Conservation (phyloP, 148 eudicot genomes). For the Rhododendron ovatum region DNA sequence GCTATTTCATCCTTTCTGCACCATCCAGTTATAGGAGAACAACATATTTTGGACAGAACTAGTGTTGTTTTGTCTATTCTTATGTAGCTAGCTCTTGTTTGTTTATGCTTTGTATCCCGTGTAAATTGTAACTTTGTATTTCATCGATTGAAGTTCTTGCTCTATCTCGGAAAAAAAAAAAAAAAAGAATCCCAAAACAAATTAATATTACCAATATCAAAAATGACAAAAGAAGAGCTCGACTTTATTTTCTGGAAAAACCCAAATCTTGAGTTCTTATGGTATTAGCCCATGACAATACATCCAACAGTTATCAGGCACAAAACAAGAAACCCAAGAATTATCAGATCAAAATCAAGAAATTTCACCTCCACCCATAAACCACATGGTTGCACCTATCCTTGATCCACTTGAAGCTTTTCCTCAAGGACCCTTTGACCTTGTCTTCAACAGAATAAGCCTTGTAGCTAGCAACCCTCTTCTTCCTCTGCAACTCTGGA, state of each 20-base stretch:
- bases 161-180: too few relatives aligned
- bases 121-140: too few relatives aligned
- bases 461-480: slow-evolving; percentile 76
- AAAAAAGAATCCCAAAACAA: not conserved
- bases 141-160: too few relatives aligned
- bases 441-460: slow-evolving; percentile 65
- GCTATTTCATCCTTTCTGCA: too few relatives aligned
- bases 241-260: not conserved
- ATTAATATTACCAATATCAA: not conserved
- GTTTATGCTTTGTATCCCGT: too few relatives aligned
- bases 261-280: slow-evolving; percentile 2
- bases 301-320: not conserved
- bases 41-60: too few relatives aligned
- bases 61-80: too few relatives aligned
- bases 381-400: slow-evolving; percentile 34
- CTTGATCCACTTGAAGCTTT: slow-evolving; percentile 69
- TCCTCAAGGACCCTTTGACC: slow-evolving; percentile 72
- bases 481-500: slow-evolving; percentile 80
- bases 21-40: too few relatives aligned
- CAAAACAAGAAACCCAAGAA: not conserved
- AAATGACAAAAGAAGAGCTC: not conserved
- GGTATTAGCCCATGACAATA: not conserved
- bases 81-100: too few relatives aligned
- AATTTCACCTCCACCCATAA: slow-evolving; percentile 40
- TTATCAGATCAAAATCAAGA: not conserved